A percentile compares a stretch with the other conserved stretches of the same genome.
Conservation (phyloP, 495 filamentous ascomycete species). For the Chaetomidium leptoderma region DNA sequence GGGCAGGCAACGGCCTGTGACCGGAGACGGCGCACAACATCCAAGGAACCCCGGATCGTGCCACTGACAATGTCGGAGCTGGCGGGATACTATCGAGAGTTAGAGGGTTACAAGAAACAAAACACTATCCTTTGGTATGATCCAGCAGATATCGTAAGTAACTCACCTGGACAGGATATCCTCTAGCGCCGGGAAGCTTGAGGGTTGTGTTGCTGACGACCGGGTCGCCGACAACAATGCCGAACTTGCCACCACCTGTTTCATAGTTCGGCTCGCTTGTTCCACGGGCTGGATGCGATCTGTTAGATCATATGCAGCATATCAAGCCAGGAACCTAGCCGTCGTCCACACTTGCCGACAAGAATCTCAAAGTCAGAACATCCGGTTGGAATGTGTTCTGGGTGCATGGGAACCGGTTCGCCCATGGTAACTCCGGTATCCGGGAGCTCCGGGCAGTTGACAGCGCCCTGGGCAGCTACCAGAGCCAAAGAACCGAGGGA, state of each 20-base stretch:
- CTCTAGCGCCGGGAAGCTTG: constrained; percentile 8
- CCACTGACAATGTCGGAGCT: not conserved
- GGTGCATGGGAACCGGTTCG: constrained; percentile 3
- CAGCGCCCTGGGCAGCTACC: not conserved
- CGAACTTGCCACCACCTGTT: constrained; percentile 6
- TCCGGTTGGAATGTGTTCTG: constrained; percentile 4
- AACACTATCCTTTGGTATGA: not conserved
- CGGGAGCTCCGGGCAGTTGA: not conserved
- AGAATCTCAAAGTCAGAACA: constrained; percentile 11
- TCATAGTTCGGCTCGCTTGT: constrained; percentile 12
- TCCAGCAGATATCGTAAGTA: not conserved
- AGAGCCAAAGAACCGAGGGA: not conserved
- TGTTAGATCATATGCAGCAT: not conserved
- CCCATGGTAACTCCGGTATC: not conserved
- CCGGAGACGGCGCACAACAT: constrained; percentile 5
- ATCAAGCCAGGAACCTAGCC: not conserved
- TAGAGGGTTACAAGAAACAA: not conserved
- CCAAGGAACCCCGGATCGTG: not conserved
- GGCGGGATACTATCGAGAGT: constrained; percentile 1
- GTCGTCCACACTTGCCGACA: not conserved
- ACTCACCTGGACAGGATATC: constrained; percentile 8
- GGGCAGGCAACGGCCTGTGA: constrained; percentile 1
- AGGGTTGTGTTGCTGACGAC: constrained; percentile 10
- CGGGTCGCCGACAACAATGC: constrained; percentile 8
- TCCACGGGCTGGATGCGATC: not conserved